phyloP scores from a whole-genome alignment of 1,284 basidiomycete species.

The Papiliotrema laurentii region DNA sequence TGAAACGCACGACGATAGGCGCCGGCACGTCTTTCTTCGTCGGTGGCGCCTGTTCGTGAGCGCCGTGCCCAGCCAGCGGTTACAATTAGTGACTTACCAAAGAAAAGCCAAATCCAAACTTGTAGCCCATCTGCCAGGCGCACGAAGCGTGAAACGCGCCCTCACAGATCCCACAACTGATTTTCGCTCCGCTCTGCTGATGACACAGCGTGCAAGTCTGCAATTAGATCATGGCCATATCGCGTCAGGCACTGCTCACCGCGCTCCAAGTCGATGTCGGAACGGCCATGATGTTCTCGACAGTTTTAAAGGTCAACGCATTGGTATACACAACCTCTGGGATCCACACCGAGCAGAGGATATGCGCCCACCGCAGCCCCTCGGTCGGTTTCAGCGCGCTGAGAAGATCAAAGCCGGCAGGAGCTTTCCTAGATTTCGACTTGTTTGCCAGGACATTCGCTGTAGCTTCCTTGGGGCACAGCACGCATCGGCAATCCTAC shows the following conservation, averaged over 20 bases:
- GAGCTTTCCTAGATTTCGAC: slow-evolving; percentile 43
- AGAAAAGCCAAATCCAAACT: slow-evolving; percentile 85
- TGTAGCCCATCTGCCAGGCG: slow-evolving; percentile 75
- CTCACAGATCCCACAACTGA: slow-evolving; percentile 76
- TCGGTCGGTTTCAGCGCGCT: slow-evolving; percentile 90
- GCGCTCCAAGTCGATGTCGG: slow-evolving; percentile 47
- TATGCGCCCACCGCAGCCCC: slow-evolving; percentile 86
- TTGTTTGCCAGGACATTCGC: slow-evolving; percentile 7
- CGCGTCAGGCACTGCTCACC: slow-evolving; percentile 15
- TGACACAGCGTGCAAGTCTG: slow-evolving; percentile 57
- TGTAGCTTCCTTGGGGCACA: slow-evolving; percentile 39
- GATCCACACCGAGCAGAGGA: slow-evolving; percentile 82
- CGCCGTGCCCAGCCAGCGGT: neutral
- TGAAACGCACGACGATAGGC: slow-evolving; percentile 70
- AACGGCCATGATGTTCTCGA: slow-evolving; percentile 81
- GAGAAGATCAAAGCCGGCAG: slow-evolving; percentile 63
- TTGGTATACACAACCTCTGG: slow-evolving; percentile 79
- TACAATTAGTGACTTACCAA: slow-evolving; percentile 58
- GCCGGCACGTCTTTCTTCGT: too few relatives aligned
- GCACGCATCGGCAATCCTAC: slow-evolving; percentile 45
- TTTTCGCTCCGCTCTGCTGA: slow-evolving; percentile 68
- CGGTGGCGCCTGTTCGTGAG: slow-evolving; percentile 60
- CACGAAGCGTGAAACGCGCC: slow-evolving; percentile 82
- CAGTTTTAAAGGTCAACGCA: slow-evolving; percentile 62
- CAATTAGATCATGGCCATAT: slow-evolving; percentile 33